Base-by-base conservation (phyloP, 805 yeast genomes). In the Ogataea sp. region DNA sequence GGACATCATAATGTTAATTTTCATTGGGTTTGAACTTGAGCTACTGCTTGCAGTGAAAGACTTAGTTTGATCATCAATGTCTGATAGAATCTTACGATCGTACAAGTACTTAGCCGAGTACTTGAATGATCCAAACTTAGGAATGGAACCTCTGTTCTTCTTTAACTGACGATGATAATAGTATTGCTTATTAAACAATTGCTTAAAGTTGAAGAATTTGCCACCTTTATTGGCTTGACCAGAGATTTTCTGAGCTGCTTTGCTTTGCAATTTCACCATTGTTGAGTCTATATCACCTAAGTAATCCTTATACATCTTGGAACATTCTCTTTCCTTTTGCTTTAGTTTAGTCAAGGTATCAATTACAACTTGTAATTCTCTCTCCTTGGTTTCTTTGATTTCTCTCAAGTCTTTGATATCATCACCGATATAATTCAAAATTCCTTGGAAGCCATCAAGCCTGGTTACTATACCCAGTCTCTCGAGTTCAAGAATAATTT, bases 361-460 rank as follows among this genome's bases (percentile, higher is more conserved):
- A 21, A 58, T 44, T 10, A 75, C 69, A 9, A 67, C 58, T 13
- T 52, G 57, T 27, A 69, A 50, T 44, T 73, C 75, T 15, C 59
- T 53, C 20, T 63, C 62, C 10, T 77, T 52, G 29, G 60, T 56
- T 28, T 56, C 53, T 43, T 75, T 58, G 44, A 68, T 74, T 10
- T 62, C 53, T 45, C 66, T 70, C 47, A 70, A 68, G 38, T 59
- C 55, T 47, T 61, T 65, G 46, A 93, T 86, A 46, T 90, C 97
- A 39, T 71, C 62, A 0, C 96, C 95, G 44, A 93, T 80, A 45
- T 84, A 86, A 52, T 88, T 87, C 42, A 93, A 61, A 13, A 93
- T 54, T 18, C 74, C 78, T 55, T 93, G 97, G 58, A 79, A 86
- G 16, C 82, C 77, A 53, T 86, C 76, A 25, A 70, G 64, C 42